phyloP scores from a whole-genome alignment of 2,329 filamentous ascomycete genomes.

The Aspergillus aculeatus region DNA sequence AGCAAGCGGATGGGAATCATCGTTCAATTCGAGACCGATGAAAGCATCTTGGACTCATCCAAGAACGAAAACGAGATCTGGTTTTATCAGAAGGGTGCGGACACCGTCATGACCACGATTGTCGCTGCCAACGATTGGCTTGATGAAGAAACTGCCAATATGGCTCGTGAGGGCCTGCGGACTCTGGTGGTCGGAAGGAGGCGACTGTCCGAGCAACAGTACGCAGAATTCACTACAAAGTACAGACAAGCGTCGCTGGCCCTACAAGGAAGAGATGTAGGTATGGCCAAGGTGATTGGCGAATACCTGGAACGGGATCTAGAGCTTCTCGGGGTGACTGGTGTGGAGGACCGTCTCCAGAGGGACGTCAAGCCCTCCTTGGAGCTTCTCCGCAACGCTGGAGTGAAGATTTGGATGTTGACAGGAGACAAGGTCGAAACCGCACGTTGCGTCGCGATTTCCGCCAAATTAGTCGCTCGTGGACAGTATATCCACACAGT shows the following conservation, averaged over 20 bases:
- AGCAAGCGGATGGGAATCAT: slow-evolving; percentile 98
- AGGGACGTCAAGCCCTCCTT: slow-evolving; percentile 92
- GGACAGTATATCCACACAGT: slow-evolving; percentile 97
- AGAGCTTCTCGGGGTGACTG: slow-evolving; percentile 93
- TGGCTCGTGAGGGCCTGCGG: slow-evolving; percentile 92
- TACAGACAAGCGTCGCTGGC: slow-evolving; percentile 79
- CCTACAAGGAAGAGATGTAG: slow-evolving; percentile 74
- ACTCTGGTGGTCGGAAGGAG: slow-evolving; percentile 95
- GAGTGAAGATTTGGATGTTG: slow-evolving; percentile 99
- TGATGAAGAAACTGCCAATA: slow-evolving; percentile 98
- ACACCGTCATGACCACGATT: slow-evolving; percentile 96
- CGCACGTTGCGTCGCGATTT: slow-evolving; percentile 91
- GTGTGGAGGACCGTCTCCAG: slow-evolving; percentile 95
- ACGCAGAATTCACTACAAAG: slow-evolving; percentile 71
- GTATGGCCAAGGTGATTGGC: slow-evolving; percentile 76
- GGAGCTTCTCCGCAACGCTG: slow-evolving; percentile 91
- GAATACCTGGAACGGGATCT: slow-evolving; percentile 83
- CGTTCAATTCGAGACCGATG: slow-evolving; percentile 72
- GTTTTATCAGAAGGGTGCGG: slow-evolving; percentile 98
- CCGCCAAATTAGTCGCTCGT: slow-evolving; percentile 86
- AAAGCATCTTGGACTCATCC: slow-evolving; percentile 49
- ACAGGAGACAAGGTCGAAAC: slow-evolving; percentile 99
- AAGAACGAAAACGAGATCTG: slow-evolving; percentile 75
- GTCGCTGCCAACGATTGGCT: slow-evolving; percentile 97
- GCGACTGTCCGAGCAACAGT: slow-evolving; percentile 73